Percentiles rank a stretch among this genome's conserved stretches.
Evolutionary conservation across 495 filamentous ascomycete species (phyloP).

Genomic region (Parathielavia hyrcaniae): DNA sequence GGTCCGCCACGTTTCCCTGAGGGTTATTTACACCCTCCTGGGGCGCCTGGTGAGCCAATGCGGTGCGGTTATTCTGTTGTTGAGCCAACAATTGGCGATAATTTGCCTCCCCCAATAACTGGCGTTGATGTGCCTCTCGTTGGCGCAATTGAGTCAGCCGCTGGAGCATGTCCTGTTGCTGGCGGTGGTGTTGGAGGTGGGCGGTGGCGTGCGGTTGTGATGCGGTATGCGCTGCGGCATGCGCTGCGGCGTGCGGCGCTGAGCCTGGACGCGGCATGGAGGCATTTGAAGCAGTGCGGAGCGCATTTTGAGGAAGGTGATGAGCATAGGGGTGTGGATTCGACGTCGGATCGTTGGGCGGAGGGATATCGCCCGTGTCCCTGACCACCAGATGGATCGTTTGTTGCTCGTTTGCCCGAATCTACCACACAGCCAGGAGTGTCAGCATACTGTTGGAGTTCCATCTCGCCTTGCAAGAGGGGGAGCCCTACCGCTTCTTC

Average conservation of each 20-base stretch:
- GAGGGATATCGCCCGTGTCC: conserved; percentile 26
- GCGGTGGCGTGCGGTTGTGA: conserved; percentile 10
- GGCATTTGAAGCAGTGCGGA: conserved; percentile 10
- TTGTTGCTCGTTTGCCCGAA: conserved; percentile 42
- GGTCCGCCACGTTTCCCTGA: conserved; percentile 2
- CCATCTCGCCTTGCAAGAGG: neutral
- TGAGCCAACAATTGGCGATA: conserved; percentile 23
- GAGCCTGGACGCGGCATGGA: conserved; percentile 11
- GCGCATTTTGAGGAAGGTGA: conserved; percentile 2
- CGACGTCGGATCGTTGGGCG: neutral
- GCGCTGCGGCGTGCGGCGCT: conserved; percentile 11
- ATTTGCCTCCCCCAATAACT: conserved; percentile 19
- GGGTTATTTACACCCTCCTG: conserved; percentile 11
- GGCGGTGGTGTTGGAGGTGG: neutral
- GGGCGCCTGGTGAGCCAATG: conserved; percentile 16
- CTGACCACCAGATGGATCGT: conserved; percentile 61
- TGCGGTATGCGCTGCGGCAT: neutral
- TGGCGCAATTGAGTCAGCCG: conserved; percentile 27
- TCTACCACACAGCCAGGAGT: conserved; percentile 26
- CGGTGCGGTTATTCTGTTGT: conserved; percentile 27
- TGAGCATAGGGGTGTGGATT: neutral
- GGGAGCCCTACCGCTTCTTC: conserved; percentile 14
- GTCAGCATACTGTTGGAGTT: conserved; percentile 14
- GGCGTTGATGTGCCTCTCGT: conserved; percentile 23
- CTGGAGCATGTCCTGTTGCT: conserved; percentile 12